phyloP scores from a whole-genome alignment of 2,329 filamentous ascomycete genomes.

The Fusarium decemcellulare region DNA sequence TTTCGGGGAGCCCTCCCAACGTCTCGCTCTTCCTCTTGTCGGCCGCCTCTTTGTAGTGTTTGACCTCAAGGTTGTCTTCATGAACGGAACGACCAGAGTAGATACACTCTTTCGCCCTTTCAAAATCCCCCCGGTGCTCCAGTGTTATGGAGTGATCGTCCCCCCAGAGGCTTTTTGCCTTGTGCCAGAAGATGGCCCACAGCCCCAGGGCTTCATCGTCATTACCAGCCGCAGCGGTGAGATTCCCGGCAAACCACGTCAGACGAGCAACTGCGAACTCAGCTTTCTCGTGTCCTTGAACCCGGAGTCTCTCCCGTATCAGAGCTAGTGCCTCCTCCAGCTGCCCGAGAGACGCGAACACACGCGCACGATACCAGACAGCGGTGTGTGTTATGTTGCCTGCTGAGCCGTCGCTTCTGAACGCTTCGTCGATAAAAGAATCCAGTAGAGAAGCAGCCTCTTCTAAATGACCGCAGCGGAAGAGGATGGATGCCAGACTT shows the following conservation, averaged over 20 bases:
- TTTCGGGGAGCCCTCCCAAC: neutral
- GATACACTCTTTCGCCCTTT: neutral
- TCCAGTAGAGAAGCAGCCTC: neutral
- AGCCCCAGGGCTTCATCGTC: neutral
- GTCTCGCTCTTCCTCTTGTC: neutral
- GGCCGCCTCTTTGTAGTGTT: neutral
- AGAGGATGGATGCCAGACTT: neutral
- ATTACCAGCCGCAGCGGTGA: neutral
- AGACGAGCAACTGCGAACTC: neutral
- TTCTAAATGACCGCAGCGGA: neutral
- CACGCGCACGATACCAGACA: neutral
- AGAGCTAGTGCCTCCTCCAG: neutral
- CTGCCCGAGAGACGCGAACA: neutral
- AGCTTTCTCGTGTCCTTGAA: neutral
- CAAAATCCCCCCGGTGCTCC: neutral
- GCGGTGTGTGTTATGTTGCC: neutral
- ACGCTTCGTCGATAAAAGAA: neutral
- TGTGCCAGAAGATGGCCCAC: neutral
- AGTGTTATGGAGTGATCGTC: neutral
- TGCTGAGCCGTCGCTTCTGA: neutral
- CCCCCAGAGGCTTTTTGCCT: neutral
- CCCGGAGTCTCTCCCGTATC: neutral
- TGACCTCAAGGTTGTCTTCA: neutral
- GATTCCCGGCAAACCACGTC: neutral
- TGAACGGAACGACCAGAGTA: neutral